Evolutionary conservation across 495 filamentous ascomycete genomes (phyloP).

Genomic region (Bacidia gigantensis): DNA sequence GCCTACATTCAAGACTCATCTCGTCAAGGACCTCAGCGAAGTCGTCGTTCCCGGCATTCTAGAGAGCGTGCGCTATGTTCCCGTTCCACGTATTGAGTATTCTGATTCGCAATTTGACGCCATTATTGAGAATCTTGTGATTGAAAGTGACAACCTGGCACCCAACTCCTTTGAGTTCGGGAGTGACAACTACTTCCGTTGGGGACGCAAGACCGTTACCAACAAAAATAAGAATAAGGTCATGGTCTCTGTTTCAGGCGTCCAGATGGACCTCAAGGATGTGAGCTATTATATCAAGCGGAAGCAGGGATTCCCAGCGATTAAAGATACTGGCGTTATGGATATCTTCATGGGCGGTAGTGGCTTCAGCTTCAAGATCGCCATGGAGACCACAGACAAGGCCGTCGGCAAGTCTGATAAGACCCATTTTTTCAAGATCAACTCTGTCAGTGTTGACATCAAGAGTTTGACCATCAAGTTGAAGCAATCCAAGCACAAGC

Average conservation of each 20-base stretch:
- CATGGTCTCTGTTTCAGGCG: constrained; percentile 71
- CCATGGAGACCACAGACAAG: constrained; percentile 61
- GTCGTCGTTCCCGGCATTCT: constrained; percentile 77
- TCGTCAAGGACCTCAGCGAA: constrained; percentile 75
- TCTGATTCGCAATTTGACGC: constrained; percentile 74
- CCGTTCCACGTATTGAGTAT: constrained; percentile 88
- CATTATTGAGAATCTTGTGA: constrained; percentile 81
- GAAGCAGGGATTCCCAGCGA: constrained; percentile 86
- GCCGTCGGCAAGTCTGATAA: constrained; percentile 41
- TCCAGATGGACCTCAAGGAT: constrained; percentile 79
- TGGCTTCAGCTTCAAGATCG: constrained; percentile 85
- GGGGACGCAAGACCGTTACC: constrained; percentile 72
- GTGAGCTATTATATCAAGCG: constrained; percentile 91
- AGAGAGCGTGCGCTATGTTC: constrained; percentile 81
- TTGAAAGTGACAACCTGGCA: constrained; percentile 95
- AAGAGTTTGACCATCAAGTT: constrained; percentile 81
- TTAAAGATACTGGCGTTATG: constrained; percentile 80
- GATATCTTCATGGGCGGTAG: constrained; percentile 80
- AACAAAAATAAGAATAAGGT: constrained; percentile 73
- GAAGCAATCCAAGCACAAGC: constrained; percentile 87
- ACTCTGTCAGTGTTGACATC: constrained; percentile 72
- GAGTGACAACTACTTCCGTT: constrained; percentile 90
- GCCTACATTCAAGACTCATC: constrained; percentile 76
- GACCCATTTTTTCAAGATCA: constrained; percentile 83
- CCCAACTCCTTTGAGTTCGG: constrained; percentile 86